Percentiles rank a stretch among this genome's conserved stretches.
These are phyloP conservation scores for Achaetomiella virescens DNA, from an alignment of 495 filamentous ascomycete genomes.

Conservation along the genomic window DNA sequence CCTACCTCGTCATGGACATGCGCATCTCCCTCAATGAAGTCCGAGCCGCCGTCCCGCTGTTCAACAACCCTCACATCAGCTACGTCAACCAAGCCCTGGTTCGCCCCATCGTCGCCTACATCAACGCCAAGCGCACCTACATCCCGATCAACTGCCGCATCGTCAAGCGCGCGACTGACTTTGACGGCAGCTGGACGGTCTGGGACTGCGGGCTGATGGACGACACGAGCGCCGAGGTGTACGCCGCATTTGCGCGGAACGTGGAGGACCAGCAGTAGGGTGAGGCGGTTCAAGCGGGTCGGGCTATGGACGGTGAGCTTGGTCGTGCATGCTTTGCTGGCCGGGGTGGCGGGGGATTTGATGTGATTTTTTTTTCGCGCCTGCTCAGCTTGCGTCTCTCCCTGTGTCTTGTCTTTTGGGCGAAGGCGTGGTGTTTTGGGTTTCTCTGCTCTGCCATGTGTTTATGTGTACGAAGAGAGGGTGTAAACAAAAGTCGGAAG, in stretches of 20 bases:
- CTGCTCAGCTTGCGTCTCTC: too few relatives aligned
- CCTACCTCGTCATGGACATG: slow-evolving; percentile 83
- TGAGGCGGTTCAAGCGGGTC: slow-evolving; percentile 87
- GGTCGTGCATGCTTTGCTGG: slow-evolving; percentile 86
- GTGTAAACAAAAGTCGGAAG: not conserved
- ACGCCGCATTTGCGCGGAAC: slow-evolving; percentile 83
- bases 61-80: slow-evolving; percentile 73
- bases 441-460: not conserved
- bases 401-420: not conserved
- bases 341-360: slow-evolving; percentile 87
- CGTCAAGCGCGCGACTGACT: slow-evolving; percentile 78
- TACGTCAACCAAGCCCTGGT: slow-evolving; percentile 95
- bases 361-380: slow-evolving; percentile 29
- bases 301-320: slow-evolving; percentile 92
- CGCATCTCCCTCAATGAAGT: slow-evolving; percentile 88
- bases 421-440: not conserved
- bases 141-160: slow-evolving; percentile 94
- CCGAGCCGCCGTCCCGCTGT: slow-evolving; percentile 82
- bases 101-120: slow-evolving; percentile 96
- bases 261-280: slow-evolving; percentile 79
- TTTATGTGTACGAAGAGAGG: not conserved
- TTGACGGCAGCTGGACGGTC: slow-evolving; percentile 92
- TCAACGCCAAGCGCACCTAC: slow-evolving; percentile 87
- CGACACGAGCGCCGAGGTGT: slow-evolving; percentile 89
- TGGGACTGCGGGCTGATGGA: slow-evolving; percentile 94